Base-by-base conservation (phyloP, 345 rosid species). In the Dimocarpus longan region DNA sequence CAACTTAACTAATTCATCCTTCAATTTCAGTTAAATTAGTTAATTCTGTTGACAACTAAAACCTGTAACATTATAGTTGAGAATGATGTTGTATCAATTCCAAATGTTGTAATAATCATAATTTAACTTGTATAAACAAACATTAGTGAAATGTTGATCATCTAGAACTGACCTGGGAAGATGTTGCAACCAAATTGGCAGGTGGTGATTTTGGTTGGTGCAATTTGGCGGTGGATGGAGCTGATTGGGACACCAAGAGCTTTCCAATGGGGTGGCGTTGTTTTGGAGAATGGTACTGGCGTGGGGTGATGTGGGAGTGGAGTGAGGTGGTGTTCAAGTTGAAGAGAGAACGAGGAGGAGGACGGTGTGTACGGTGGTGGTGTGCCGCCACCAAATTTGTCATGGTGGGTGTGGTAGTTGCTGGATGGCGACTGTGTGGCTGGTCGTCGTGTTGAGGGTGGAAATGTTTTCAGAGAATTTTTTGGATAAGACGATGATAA, bases 251-350 rank as follows among this genome's bases (percentile, higher is more conserved):
- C 64, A 7, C 10, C 26, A 59, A n/a, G 7, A 18, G 8, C 64
- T 59, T 59, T 21, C 64, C 10, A 19, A 28, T 46, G 10, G 39
- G 12, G 18, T 1, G 28, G 79, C 89, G 96, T 93, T 89, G 92
- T 80, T 87, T 68, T 78, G 87, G 90, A 54, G 87, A 64, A 75
- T 2, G 52, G 52, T 1, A 26, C 28, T 26, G 52, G 52, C 52
- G 37, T 32, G 37, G 37, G 37, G 37, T 32, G 37, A 32, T 32
- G 4, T 32, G 37, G 37, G 37, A 32, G 37, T 83, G 89, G 81
- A 93, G 92, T 74, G 90, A 87, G 80, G 88, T 81, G 83, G 95
- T 95, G 88, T 78, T 92, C 88, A 92, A 93, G 82, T 91, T 91
- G 65, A 95, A 90, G 32, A 92, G 86, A 78, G 93, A 91, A 79